Conservation (phyloP, 371 early-diverging fungal genomes). For the Lichtheimia ornata region DNA sequence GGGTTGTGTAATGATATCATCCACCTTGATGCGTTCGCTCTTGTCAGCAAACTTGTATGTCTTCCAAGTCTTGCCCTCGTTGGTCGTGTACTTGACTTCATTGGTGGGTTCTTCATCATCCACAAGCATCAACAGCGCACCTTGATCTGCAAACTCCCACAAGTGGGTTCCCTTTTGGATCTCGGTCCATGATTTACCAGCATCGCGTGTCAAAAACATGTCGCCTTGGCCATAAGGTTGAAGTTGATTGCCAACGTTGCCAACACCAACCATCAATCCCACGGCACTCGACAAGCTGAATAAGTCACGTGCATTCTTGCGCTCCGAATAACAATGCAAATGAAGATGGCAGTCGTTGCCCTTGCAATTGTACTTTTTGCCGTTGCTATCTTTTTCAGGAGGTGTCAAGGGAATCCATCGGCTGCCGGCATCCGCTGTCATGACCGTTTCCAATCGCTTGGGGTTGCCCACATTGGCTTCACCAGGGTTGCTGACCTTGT, state of each 20-base stretch:
- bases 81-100: slow-evolving; percentile 63
- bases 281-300: slow-evolving; percentile 81
- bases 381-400: slow-evolving; percentile 56
- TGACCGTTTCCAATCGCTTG: slow-evolving; percentile 60
- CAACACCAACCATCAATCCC: slow-evolving; percentile 91
- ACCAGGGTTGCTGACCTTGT: slow-evolving; percentile 74
- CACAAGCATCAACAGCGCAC: slow-evolving; percentile 70
- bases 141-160: slow-evolving; percentile 90
- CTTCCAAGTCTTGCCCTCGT: slow-evolving; percentile 68
- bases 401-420: slow-evolving; percentile 66
- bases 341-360: slow-evolving; percentile 63
- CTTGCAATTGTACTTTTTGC: slow-evolving; percentile 31
- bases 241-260: slow-evolving; percentile 82
- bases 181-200: slow-evolving; percentile 77
- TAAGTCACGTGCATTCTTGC: slow-evolving; percentile 73
- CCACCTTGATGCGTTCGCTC: slow-evolving; percentile 54
- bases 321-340: slow-evolving; percentile 82
- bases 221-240: slow-evolving; percentile 68
- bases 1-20: slow-evolving; percentile 72
- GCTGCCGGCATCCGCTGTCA: slow-evolving; percentile 87
- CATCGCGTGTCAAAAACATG: slow-evolving; percentile 86
- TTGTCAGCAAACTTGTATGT: slow-evolving; percentile 54
- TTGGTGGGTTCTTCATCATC: slow-evolving; percentile 80
- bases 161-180: slow-evolving; percentile 74
- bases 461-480: slow-evolving; percentile 55